Evolutionary conservation across 306 rosid species (phyloP).

Genomic region (Adenanthera pavonina): DNA sequence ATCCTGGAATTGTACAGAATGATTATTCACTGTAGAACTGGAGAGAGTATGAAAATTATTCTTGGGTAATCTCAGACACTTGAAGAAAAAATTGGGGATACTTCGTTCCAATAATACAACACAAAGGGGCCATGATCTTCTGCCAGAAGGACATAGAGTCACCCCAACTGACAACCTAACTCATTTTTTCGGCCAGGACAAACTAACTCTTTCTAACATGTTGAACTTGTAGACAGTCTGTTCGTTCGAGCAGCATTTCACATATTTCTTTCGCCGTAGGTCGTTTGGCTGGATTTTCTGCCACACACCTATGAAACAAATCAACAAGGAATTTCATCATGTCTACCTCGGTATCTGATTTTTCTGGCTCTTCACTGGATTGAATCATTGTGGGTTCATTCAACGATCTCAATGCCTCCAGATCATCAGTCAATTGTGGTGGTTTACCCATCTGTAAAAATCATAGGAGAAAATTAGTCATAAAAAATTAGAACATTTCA

Average conservation of each 20-base stretch:
- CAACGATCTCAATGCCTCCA: constrained; percentile 58
- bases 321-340: constrained; percentile 64
- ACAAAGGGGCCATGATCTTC: constrained; percentile 40
- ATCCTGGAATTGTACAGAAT: constrained; percentile 26
- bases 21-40: constrained; percentile 31
- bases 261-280: constrained; percentile 78
- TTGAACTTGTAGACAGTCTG: constrained; percentile 41
- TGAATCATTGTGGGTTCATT: constrained; percentile 63
- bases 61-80: constrained; percentile 6
- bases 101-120: constrained; percentile 33
- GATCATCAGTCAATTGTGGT: constrained; percentile 69
- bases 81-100: constrained; percentile 34
- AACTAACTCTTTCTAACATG: constrained; percentile 48
- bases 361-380: constrained; percentile 57
- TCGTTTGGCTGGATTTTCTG: constrained; percentile 68
- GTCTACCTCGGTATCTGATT: constrained; percentile 50
- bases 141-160: constrained; percentile 25
- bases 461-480: constrained; percentile 25
- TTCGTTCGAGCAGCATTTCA: constrained; percentile 54
- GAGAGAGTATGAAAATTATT: constrained; percentile 28
- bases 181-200: background rate
- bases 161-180: constrained; percentile 40
- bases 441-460: constrained; percentile 62
- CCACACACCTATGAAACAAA: constrained; percentile 71
- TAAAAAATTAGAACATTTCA: background rate